These are phyloP conservation scores for Populus pruinosa DNA, from an alignment of 345 rosid genomes.

Conservation along the genomic window DNA sequence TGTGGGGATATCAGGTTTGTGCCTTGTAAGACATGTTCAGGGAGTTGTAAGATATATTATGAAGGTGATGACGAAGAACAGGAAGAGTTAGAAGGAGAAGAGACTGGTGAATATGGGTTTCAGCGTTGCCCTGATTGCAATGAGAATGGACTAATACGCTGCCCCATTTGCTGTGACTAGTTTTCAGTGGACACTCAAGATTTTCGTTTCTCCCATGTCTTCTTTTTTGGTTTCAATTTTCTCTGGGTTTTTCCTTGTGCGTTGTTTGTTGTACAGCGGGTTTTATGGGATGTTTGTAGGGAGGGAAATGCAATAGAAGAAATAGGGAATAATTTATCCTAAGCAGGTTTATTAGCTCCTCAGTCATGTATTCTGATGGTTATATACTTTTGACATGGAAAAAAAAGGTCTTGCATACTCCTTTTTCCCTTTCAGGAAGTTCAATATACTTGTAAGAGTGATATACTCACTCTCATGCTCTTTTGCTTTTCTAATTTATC, in stretches of 20 bases:
- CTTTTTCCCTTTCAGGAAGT: not conserved
- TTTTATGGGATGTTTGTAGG: not conserved
- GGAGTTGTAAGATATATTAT: slow-evolving; percentile 82
- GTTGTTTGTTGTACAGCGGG: slow-evolving; percentile 40
- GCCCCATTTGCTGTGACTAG: slow-evolving; percentile 55
- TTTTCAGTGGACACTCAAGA: slow-evolving; percentile 2
- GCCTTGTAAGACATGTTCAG: slow-evolving; percentile 88
- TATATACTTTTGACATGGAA: slow-evolving; percentile 15
- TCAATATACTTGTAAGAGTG: not conserved
- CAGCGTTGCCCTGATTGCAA: slow-evolving; percentile 36
- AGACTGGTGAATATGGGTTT: slow-evolving; percentile 49
- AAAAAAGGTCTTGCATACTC: not conserved
- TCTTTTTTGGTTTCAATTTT: not conserved
- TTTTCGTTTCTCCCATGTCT: not conserved
- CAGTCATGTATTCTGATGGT: slow-evolving; percentile 13
- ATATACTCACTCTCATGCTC: not conserved
- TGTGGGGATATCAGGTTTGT: slow-evolving; percentile 91
- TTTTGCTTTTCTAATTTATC: too few relatives aligned
- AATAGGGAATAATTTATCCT: slow-evolving; percentile 8
- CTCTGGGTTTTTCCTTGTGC: not conserved
- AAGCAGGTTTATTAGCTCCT: not conserved
- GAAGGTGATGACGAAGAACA: slow-evolving; percentile 38
- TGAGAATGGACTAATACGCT: slow-evolving; percentile 33
- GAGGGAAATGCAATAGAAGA: slow-evolving; percentile 9
- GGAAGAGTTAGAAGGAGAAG: slow-evolving; percentile 26